Evolutionary conservation across 345 rosid species (phyloP).

Genomic region (Pugionium cornutum): DNA sequence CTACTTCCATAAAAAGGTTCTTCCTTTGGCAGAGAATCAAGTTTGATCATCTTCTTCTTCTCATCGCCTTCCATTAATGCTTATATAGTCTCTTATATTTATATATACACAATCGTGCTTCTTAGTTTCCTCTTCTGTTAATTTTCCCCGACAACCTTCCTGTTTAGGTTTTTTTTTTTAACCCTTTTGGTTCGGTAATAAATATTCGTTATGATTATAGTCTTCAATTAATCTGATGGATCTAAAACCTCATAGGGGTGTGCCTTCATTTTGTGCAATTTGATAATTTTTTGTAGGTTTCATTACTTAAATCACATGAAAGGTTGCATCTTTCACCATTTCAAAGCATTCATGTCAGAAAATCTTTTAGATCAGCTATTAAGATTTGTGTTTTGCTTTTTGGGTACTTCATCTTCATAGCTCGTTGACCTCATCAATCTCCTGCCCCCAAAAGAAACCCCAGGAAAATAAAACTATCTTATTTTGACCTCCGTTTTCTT

Average conservation of each 20-base stretch:
- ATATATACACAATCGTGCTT: not conserved
- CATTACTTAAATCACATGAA: not conserved
- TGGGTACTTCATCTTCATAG: slow-evolving; percentile 14
- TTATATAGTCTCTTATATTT: slow-evolving; percentile 4
- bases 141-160: slow-evolving; percentile 4
- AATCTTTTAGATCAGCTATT: slow-evolving; percentile 20
- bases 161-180: slow-evolving; percentile 34
- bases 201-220: slow-evolving; percentile 12
- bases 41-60: slow-evolving; percentile 42
- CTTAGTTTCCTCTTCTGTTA: slow-evolving; percentile 4
- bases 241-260: slow-evolving; percentile 20
- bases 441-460: too few relatives aligned
- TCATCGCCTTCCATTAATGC: slow-evolving; percentile 14
- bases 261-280: slow-evolving; percentile 21
- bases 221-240: slow-evolving; percentile 17
- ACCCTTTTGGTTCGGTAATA: slow-evolving; percentile 37
- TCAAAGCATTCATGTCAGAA: slow-evolving; percentile 27
- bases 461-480: too few relatives aligned
- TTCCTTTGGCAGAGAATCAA: slow-evolving; percentile 42
- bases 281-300: slow-evolving; percentile 4
- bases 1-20: slow-evolving; percentile 38
- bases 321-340: slow-evolving; percentile 20
- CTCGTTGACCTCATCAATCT: slow-evolving; percentile 40
- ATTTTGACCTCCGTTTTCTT: too few relatives aligned
- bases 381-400: slow-evolving; percentile 9